Evolutionary conservation across 1,284 basidiomycete species (phyloP), one percentile per base, ranked within the genome.

Genomic region (Marasmius fiardii): DNA sequence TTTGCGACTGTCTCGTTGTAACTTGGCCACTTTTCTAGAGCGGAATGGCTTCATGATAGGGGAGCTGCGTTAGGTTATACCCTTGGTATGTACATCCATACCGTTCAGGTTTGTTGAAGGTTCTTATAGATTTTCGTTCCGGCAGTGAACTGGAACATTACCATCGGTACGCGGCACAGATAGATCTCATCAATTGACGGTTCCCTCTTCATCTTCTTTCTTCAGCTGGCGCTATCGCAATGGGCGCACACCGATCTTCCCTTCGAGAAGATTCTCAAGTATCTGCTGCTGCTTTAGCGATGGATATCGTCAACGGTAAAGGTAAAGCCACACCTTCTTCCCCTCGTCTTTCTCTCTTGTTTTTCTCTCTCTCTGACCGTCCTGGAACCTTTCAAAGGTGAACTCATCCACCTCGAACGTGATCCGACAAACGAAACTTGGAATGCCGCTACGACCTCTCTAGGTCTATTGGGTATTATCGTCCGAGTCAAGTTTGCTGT

Each of bases 131-230:
- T 3, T 20, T 14, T 31, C 3, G 12, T 35, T n/a, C 18, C 6
- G 23, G 14, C 33, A 69, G 70, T 72, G 1, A 72, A 71, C 60
- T 71, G 71, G 70, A 72, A 71, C 51, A 72, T 72, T 37, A 69
- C 67, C 10, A 67, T 72, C n/a, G n/a, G n/a, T n/a, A n/a, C n/a
- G n/a, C n/a, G n/a, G n/a, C n/a, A n/a, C n/a, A n/a, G n/a, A n/a
- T n/a, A n/a, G n/a, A n/a, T n/a, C n/a, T n/a, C n/a, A n/a, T n/a
- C n/a, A n/a, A n/a, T n/a, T n/a, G n/a, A n/a, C n/a, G n/a, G n/a
- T n/a, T n/a, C n/a, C n/a, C n/a, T n/a, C n/a, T n/a, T n/a, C n/a
- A n/a, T n/a, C n/a, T n/a, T n/a, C n/a, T n/a, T n/a, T n/a, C n/a
- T n/a, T n/a, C n/a, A 43, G 69, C 64, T 51, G 71, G 70, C 43